Conservation (phyloP, 1,284 basidiomycete genomes). For the Peniophora sp. region DNA sequence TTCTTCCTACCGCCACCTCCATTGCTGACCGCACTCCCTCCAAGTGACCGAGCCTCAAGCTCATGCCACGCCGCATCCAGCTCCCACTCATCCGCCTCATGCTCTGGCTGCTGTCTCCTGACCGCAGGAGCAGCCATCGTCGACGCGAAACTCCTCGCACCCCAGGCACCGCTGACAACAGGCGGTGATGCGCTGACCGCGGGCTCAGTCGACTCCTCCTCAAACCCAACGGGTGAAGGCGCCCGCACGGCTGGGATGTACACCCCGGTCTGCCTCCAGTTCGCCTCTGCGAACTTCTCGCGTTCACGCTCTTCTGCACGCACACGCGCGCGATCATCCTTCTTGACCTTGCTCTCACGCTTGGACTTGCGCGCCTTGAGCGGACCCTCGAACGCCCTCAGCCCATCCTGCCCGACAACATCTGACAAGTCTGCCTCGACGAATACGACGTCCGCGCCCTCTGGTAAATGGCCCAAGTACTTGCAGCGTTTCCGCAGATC, state of each 20-base stretch:
- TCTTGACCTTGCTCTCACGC: slow-evolving; percentile 69
- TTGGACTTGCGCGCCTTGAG: slow-evolving; percentile 70
- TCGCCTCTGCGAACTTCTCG: slow-evolving; percentile 27
- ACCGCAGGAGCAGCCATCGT: slow-evolving; percentile 11
- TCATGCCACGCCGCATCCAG: slow-evolving; percentile 78
- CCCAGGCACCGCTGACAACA: slow-evolving; percentile 57
- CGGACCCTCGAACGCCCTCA: slow-evolving; percentile 76
- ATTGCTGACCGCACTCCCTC: slow-evolving; percentile 26
- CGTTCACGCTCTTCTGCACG: slow-evolving; percentile 75
- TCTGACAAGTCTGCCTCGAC: slow-evolving; percentile 79
- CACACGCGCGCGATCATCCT: slow-evolving; percentile 75
- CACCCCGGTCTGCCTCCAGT: slow-evolving; percentile 10
- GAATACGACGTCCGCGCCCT: slow-evolving; percentile 91
- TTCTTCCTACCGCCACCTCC: slow-evolving; percentile 41
- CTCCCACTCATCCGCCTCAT: slow-evolving; percentile 60
- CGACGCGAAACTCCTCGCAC: slow-evolving; percentile 65
- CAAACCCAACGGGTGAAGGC: slow-evolving; percentile 16
- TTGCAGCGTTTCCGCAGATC: slow-evolving; percentile 92
- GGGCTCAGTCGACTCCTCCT: slow-evolving; percentile 15
- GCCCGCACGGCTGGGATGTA: slow-evolving; percentile 10
- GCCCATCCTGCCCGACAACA: slow-evolving; percentile 65
- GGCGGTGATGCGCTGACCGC: slow-evolving; percentile 15
- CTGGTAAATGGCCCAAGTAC: slow-evolving; percentile 89
- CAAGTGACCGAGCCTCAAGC: slow-evolving; percentile 48
- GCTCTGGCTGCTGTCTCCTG: slow-evolving; percentile 11